Evolutionary conservation across 192 early-diverging fungal genomes (phyloP), one percentile per base, ranked within the genome.

Genomic region (Backusella parvicylindrica): DNA sequence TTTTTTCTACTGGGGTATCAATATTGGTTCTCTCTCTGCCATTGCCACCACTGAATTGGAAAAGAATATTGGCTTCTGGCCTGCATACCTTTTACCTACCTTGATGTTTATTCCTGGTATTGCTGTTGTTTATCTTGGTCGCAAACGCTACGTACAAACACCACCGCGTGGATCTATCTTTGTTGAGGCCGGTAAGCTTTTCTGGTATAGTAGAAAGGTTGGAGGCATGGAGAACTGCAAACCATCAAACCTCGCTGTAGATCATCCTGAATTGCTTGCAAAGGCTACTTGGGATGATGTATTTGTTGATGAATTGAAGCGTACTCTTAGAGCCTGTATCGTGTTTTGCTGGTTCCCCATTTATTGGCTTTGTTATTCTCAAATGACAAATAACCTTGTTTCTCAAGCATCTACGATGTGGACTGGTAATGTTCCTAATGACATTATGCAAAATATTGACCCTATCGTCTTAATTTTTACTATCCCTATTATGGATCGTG

Each of bases 1-100:
- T 75, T 92, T 87, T 88, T 96, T 96, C 79, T 96, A 96, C 81
- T 88, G 87, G 85, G 83, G 88, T 37, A 91, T 94, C 72, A 92
- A 92, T 76, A 36, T 92, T 30, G 92, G 92, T 26, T 83, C 86
- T 31, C 82, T 94, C 66, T 89, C 79, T 75, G 86, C 85, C 68
- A 88, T 84, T 70, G 85, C 82, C 43, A 88, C 77, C 49, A 88
- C 86, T 76, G 84, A 70, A 64, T 74, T 88, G 0, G 90, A 89
- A 71, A 90, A 89, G 76, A 79, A 88, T 78, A 66, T 82, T 70
- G 83, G 84, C 15, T 92, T 88, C 74, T 83, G 88, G 72, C 68
- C 85, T 32, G 89, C 91, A 8, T 92, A 83, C 75, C 73, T 88
- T 40, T 75, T 90, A 64, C 87, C 91, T 11, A 74, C 85, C 4